Percentiles rank a stretch among this genome's conserved stretches.
phyloP scores from a whole-genome alignment of 1,139 yeast species.

The Pichia sp. region DNA sequence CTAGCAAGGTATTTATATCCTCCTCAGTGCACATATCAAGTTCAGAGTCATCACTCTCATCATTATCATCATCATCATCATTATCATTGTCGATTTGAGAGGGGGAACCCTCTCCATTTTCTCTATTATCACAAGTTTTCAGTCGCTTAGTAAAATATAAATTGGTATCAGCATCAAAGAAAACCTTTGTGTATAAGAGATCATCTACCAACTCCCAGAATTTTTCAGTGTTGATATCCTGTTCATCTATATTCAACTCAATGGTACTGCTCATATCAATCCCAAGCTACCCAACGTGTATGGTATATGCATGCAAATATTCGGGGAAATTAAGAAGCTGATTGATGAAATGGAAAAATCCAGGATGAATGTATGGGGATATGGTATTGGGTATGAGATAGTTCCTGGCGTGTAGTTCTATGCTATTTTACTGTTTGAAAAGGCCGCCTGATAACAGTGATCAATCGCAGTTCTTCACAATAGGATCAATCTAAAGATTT shows the following conservation, averaged over 20 bases:
- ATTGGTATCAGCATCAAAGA: slow-evolving; percentile 18
- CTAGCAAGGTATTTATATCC: slow-evolving; percentile 27
- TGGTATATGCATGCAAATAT: too few relatives aligned
- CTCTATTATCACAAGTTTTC: neutral
- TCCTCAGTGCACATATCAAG: slow-evolving; percentile 36
- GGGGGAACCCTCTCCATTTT: slow-evolving; percentile 3
- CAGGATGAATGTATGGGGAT: too few relatives aligned
- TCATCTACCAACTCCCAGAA: slow-evolving; percentile 27
- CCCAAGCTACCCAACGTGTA: too few relatives aligned
- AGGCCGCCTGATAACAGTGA: too few relatives aligned
- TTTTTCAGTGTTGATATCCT: slow-evolving; percentile 18
- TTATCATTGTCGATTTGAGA: slow-evolving; percentile 4
- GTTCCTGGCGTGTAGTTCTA: too few relatives aligned
- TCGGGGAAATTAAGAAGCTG: too few relatives aligned
- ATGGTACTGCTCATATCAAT: slow-evolving; percentile 1
- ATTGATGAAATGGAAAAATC: too few relatives aligned
- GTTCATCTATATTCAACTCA: slow-evolving; percentile 10
- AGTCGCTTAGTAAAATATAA: slow-evolving; percentile 16
- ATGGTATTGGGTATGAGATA: too few relatives aligned
- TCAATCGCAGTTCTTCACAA: too few relatives aligned
- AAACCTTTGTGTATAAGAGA: slow-evolving; percentile 22
- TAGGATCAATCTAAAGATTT: too few relatives aligned
- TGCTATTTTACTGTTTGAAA: too few relatives aligned
- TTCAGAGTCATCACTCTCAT: too few relatives aligned
- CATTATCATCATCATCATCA: slow-evolving; percentile 8